Evolutionary conservation across 2,329 filamentous ascomycete genomes (phyloP).

Genomic region (Penicillium sp.): DNA sequence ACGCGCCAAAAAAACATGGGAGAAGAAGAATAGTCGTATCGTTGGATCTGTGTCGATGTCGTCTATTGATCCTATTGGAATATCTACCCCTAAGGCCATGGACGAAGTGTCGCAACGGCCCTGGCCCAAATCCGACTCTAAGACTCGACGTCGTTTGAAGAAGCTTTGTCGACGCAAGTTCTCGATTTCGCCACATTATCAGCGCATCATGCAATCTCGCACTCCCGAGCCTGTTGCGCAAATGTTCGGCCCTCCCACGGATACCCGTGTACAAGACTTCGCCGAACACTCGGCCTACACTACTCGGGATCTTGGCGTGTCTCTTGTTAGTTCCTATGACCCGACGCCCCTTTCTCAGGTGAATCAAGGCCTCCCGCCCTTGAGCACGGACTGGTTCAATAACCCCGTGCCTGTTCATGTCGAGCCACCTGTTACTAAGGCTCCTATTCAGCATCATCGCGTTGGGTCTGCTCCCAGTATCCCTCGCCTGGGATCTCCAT

Average conservation of each 20-base stretch:
- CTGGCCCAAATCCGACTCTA: constrained; percentile 59
- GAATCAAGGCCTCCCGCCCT: constrained; percentile 28
- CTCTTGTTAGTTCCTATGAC: constrained; percentile 43
- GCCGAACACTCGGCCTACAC: constrained; percentile 35
- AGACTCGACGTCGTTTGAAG: constrained; percentile 58
- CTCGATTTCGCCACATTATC: constrained; percentile 63
- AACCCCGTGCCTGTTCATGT: constrained; percentile 27
- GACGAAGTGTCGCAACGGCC: constrained; percentile 35
- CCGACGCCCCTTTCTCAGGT: constrained; percentile 39
- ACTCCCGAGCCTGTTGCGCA: constrained; percentile 59
- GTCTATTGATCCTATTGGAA: constrained; percentile 43
- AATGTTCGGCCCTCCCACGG: constrained; percentile 33
- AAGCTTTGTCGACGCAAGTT: constrained; percentile 62
- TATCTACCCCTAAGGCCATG: constrained; percentile 48
- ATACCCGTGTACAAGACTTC: constrained; percentile 25
- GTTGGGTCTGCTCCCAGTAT: constrained; percentile 22
- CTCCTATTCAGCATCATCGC: constrained; percentile 13
- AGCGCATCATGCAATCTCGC: constrained; percentile 59
- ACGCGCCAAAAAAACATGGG: constrained; percentile 62
- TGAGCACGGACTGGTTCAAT: constrained; percentile 39
- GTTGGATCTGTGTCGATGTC: constrained; percentile 6
- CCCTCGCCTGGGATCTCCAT: constrained; percentile 50
- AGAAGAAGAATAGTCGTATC: constrained; percentile 43
- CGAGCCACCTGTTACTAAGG: constrained; percentile 3
- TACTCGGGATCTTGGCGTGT: constrained; percentile 47